Conservation (phyloP, 1,284 basidiomycete species). For the Rhodotorula mucilaginosa region DNA sequence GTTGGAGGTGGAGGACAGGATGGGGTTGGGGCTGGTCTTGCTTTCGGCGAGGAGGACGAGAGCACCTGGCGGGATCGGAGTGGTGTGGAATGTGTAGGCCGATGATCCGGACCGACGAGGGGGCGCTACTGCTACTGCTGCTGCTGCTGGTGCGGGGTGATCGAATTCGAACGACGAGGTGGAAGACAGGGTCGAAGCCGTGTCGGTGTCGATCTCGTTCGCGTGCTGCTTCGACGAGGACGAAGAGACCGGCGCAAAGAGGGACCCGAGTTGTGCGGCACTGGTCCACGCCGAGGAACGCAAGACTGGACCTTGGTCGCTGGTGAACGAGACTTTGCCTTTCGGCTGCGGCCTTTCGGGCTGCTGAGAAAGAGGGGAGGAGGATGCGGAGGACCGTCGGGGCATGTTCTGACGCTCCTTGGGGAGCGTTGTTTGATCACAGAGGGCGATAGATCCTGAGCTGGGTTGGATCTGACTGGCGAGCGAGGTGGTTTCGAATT, state of each 20-base stretch:
- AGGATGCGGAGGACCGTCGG: too few species aligned
- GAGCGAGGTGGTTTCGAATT: too few species aligned
- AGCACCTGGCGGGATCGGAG: neutral
- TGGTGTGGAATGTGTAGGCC: neutral
- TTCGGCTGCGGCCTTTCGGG: neutral
- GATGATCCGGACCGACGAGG: neutral
- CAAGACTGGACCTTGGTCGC: neutral
- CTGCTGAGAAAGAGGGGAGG: too few species aligned
- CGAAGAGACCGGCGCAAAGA: neutral
- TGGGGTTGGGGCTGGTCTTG: neutral
- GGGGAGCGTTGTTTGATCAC: too few species aligned
- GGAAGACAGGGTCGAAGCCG: neutral
- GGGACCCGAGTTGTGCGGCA: neutral
- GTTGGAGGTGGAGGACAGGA: too few species aligned
- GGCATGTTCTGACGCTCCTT: too few species aligned
- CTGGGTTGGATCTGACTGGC: too few species aligned
- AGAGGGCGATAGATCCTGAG: too few species aligned
- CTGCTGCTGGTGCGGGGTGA: neutral
- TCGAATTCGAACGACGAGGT: neutral
- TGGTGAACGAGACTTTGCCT: neutral
- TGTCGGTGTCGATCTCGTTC: neutral
- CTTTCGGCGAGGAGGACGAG: slow-evolving; percentile 1
- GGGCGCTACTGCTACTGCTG: neutral
- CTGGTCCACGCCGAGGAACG: slow-evolving; percentile 1
- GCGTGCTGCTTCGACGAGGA: too few species aligned